Evolutionary conservation across 306 rosid genomes (phyloP), one percentile per base, ranked within the genome.

Genomic region (Quercus gilva): DNA sequence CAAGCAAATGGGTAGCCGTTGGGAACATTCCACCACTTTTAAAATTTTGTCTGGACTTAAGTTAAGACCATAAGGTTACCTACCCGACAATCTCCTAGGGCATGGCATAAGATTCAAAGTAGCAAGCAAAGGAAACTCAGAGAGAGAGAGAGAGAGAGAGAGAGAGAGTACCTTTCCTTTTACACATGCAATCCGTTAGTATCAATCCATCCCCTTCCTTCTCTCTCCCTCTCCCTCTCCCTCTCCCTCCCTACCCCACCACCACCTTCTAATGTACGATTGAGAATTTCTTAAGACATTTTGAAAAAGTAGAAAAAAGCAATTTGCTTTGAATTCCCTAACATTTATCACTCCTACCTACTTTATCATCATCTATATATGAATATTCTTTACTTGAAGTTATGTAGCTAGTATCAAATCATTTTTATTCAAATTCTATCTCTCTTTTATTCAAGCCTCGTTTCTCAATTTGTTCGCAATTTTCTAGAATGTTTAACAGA

Each of bases 101-200:
- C 65, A 85, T 77, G 78, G 87, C 89, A 88, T 86, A 83, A 85
- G 89, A 90, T 88, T 90, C 92, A 85, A 88, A 90, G 87, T 72
- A 76, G 57, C 6, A 57, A 73, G 80, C 73, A 80, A 2, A 61
- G 33, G 5, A 61, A 17, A 23, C 76, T 12, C 5, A 68, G 31
- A 18, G 10, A 51, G 11, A 25, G n/a, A 2, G 14, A 69, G 55
- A 25, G 37, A 2, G 49, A 55, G 43, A 31, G 28, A 61, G 61
- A 43, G 3, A 68, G 20, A 29, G 23, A 14, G 17, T 33, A 19
- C 74, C 81, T 77, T 86, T 82, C 76, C 85, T 77, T 77, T 65
- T 74, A 71, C 71, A 77, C 79, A 28, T 28, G 29, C 29, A 55
- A 33, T 75, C 71, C 83, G 72, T 80, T 72, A 59, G 73, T 65